phyloP scores from a whole-genome alignment of 2,329 filamentous ascomycete species.

The Colletotrichum phormii region DNA sequence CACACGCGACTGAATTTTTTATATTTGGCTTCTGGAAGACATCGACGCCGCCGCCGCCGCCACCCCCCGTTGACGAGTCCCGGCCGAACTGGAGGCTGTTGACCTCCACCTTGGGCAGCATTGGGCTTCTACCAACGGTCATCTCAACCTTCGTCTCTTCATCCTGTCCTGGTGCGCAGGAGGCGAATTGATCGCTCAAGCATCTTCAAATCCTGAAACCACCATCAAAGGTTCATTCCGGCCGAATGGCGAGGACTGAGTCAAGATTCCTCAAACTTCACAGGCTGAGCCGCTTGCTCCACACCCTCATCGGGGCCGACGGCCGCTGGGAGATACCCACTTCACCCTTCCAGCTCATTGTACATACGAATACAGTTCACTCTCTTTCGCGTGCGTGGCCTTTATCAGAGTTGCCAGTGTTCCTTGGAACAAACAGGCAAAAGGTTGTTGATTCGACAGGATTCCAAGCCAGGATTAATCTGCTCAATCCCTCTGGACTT shows the following conservation, averaged over 20 bases:
- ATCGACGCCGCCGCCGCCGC: slow-evolving; percentile 9
- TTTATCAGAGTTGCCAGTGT: neutral
- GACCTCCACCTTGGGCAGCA: slow-evolving; percentile 35
- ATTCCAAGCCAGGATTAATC: neutral
- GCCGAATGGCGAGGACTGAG: slow-evolving; percentile 21
- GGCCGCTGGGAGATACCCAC: neutral
- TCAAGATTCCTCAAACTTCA: slow-evolving; percentile 25
- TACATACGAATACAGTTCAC: neutral
- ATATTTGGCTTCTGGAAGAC: slow-evolving; percentile 27
- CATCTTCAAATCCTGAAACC: slow-evolving; percentile 31
- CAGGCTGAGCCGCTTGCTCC: slow-evolving; percentile 13
- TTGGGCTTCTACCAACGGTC: slow-evolving; percentile 21
- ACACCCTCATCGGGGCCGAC: slow-evolving; percentile 30
- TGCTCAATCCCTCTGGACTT: neutral
- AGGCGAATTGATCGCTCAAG: slow-evolving; percentile 25
- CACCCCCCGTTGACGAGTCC: neutral
- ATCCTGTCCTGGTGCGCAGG: neutral
- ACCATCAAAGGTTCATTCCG: slow-evolving; percentile 32
- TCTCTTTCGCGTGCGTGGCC: neutral
- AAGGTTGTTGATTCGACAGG: neutral
- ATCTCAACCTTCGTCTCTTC: slow-evolving; percentile 34
- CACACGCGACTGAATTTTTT: slow-evolving; percentile 4
- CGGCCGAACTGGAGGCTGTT: slow-evolving; percentile 25
- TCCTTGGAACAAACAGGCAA: neutral
- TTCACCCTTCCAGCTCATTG: neutral